phyloP scores from a whole-genome alignment of 108 stramenopile species.

The Bacterosira constricta region DNA sequence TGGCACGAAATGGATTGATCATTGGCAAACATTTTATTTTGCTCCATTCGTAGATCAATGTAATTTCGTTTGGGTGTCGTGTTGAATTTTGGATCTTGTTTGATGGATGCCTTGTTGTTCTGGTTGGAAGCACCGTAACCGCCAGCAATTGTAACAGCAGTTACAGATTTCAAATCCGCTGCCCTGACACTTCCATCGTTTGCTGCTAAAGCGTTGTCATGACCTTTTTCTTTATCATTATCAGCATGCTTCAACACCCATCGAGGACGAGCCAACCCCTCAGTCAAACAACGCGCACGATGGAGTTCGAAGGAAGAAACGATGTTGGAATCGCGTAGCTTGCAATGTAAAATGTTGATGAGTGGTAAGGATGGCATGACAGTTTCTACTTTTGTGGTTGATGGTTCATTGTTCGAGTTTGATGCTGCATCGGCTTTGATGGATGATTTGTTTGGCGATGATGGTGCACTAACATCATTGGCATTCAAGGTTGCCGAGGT shows the following conservation, averaged over 20 bases:
- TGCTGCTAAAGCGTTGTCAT: not conserved
- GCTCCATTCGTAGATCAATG: constrained; percentile 35
- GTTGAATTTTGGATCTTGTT: not conserved
- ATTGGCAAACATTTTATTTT: constrained; percentile 39
- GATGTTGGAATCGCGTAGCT: constrained; percentile 27
- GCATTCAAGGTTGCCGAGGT: too few species aligned
- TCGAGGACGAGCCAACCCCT: constrained; percentile 13
- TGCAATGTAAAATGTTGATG: constrained; percentile 6
- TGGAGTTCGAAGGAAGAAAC: constrained; percentile 15
- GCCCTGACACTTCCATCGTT: not conserved
- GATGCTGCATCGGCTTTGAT: too few species aligned
- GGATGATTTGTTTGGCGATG: too few species aligned
- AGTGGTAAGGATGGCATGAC: constrained; percentile 21
- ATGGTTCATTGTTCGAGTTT: too few species aligned
- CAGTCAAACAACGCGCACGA: not conserved
- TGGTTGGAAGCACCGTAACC: not conserved
- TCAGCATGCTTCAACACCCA: constrained; percentile 18
- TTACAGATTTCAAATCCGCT: not conserved
- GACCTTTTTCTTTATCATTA: not conserved
- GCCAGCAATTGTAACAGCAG: not conserved
- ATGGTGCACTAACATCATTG: too few species aligned
- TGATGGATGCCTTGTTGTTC: not conserved
- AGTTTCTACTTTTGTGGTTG: not conserved
- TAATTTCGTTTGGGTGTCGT: constrained; percentile 27
- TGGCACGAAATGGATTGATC: constrained; percentile 11